Evolutionary conservation across 1,284 basidiomycete species (phyloP).

Genomic region (Ustilago sp.): DNA sequence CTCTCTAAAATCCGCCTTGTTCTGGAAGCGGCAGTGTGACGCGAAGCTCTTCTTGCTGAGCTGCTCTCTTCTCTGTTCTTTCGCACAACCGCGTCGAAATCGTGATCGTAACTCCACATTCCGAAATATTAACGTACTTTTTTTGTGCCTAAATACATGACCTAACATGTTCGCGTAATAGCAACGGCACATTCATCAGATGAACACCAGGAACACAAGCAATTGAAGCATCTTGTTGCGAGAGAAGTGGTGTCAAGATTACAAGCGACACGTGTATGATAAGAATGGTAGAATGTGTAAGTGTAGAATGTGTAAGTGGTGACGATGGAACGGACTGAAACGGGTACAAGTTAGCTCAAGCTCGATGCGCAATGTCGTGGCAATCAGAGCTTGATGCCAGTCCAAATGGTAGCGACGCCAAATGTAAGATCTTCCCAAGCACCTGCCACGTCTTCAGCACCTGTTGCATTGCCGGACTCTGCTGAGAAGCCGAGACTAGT

Average conservation of each 20-base stretch:
- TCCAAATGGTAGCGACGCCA: constrained; percentile 68
- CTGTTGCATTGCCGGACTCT: constrained; percentile 32
- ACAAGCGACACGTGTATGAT: constrained; percentile 13
- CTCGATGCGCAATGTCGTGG: neutral
- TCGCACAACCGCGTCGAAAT: neutral
- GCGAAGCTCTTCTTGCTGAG: neutral
- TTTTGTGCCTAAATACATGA: neutral
- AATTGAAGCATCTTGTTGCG: neutral
- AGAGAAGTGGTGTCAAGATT: constrained; percentile 31
- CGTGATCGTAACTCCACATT: constrained; percentile 20
- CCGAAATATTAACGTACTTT: neutral
- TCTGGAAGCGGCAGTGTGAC: neutral
- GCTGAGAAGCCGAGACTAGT: constrained; percentile 57
- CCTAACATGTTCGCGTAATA: neutral
- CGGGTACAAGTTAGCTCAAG: neutral
- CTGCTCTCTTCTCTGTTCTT: neutral
- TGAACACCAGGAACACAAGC: neutral
- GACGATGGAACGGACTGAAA: neutral
- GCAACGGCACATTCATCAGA: neutral
- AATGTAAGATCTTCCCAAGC: constrained; percentile 68
- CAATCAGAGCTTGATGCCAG: constrained; percentile 54
- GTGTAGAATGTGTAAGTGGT: neutral
- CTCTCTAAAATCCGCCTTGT: constrained; percentile 1
- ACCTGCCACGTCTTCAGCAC: constrained; percentile 52
- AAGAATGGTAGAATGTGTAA: neutral